Base-by-base conservation (phyloP, 108 stramenopile genomes). In the Discostella stelligeroides region DNA sequence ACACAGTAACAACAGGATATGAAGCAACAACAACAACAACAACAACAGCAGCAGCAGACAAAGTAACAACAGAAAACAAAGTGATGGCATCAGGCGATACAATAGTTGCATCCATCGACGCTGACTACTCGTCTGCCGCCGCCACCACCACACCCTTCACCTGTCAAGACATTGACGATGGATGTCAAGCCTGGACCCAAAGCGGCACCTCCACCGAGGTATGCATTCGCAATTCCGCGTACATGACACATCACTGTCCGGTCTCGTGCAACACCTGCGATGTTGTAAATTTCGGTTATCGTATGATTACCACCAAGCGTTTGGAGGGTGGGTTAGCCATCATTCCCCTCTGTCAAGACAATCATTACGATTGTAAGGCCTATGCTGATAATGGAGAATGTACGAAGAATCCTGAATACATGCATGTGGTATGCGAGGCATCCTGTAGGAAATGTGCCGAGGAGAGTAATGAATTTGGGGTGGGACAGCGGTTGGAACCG, bases 361-460 rank as follows among this genome's bases (percentile, higher is more conserved):
- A 49, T 49, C 25, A 65, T 39, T 65, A 49, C 29, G 23, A 53
- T 24, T 65, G 64, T 20, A 15, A 23, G 0, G 47, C 47, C 10
- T 65, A 46, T 42, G 29, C 64, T n/a, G 64, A 46, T 7, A 49
- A 37, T 45, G 64, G 64, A 4, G 64, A 65, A 38, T 65, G 64
- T 25, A 47, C 47, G 13, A 45, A 45, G 9, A 45, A 45, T 10
- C 43, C 43, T 9, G 43, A 10, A 17, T 45, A 45, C 12, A 45
- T 45, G 43, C 4, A 4, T 1, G n/a, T 45, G 43, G 13, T 45
- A n/a, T 45, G 43, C 9, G 43, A 45, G 43, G 43, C 43, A 10
- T 45, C 43, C 2, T 45, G 43, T n/a, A 11, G n/a, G 43, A 45
- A 9, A n/a, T 45, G 43, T 10, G 13, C 43, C 13, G 43, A 45